Evolutionary conservation across 805 yeast species (phyloP).

Genomic region (Cyberlindnera samutprakarnensis): DNA sequence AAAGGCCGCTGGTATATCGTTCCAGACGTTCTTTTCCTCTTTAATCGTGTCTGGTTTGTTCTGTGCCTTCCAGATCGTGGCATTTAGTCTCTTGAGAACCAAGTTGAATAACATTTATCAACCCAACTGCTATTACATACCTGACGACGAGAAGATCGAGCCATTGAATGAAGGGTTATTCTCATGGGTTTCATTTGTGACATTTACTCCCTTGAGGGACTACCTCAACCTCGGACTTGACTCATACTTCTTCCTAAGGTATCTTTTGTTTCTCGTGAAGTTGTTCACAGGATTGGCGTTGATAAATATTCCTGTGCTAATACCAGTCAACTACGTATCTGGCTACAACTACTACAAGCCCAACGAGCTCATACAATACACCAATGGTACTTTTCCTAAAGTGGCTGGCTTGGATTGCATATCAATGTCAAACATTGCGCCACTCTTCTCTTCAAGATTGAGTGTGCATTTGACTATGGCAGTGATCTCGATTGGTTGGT

Average conservation of each 20-base stretch:
- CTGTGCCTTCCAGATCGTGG: slow-evolving; percentile 43
- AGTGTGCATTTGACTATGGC: slow-evolving; percentile 60
- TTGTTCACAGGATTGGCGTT: slow-evolving; percentile 47
- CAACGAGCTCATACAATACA: slow-evolving; percentile 12
- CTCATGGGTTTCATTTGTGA: slow-evolving; percentile 46
- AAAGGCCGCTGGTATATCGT: slow-evolving; percentile 47
- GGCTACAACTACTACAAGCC: slow-evolving; percentile 20
- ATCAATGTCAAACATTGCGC: slow-evolving; percentile 65
- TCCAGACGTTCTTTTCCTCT: slow-evolving; percentile 48
- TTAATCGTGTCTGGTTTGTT: slow-evolving; percentile 45
- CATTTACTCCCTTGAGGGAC: slow-evolving; percentile 31
- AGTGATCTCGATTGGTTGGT: slow-evolving; percentile 42
- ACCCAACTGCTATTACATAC: slow-evolving; percentile 39
- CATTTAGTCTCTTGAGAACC: slow-evolving; percentile 32
- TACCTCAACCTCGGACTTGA: slow-evolving; percentile 58
- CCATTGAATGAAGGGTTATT: slow-evolving; percentile 37
- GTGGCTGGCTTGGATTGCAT: slow-evolving; percentile 53
- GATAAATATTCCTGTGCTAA: slow-evolving; percentile 47
- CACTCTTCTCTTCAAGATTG: slow-evolving; percentile 39
- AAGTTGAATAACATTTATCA: slow-evolving; percentile 41
- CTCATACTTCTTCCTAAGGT: slow-evolving; percentile 66
- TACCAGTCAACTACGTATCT: slow-evolving; percentile 50
- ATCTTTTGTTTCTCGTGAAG: slow-evolving; percentile 40
- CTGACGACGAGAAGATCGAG: slow-evolving; percentile 29
- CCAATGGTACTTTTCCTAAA: slow-evolving; percentile 19